Percentiles rank a stretch among this genome's conserved stretches.
Evolutionary conservation across 2,329 filamentous ascomycete genomes (phyloP).

Genomic region (Botrytis cinerea): DNA sequence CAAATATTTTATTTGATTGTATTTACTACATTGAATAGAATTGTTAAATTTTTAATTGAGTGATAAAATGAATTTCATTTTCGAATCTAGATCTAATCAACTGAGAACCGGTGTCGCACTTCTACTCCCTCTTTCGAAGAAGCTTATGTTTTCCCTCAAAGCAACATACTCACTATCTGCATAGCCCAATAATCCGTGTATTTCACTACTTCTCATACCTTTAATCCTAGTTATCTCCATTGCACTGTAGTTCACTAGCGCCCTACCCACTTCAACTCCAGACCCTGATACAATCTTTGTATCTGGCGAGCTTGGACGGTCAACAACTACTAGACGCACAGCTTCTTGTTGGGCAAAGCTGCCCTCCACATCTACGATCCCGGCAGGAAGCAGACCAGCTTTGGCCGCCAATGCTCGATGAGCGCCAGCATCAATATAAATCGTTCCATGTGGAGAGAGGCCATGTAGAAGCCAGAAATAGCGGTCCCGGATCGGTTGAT

Average conservation of each 20-base stretch:
- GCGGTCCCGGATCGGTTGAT: constrained; percentile 83
- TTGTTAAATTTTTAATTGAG: background rate
- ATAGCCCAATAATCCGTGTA: constrained; percentile 79
- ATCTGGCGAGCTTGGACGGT: constrained; percentile 48
- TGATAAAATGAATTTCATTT: background rate
- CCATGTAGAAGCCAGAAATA: constrained; percentile 98
- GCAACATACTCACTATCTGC: constrained; percentile 94
- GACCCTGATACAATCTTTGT: constrained; percentile 53
- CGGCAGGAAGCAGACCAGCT: constrained; percentile 84
- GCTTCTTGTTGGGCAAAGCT: constrained; percentile 90
- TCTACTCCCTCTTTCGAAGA: constrained; percentile 47
- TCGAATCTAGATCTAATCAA: background rate
- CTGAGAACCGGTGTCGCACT: constrained; percentile 25
- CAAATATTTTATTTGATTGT: background rate
- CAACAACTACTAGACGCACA: constrained; percentile 80
- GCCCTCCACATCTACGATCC: constrained; percentile 87
- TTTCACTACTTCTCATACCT: constrained; percentile 80
- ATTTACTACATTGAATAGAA: background rate
- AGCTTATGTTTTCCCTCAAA: constrained; percentile 81
- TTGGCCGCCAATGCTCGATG: constrained; percentile 78
- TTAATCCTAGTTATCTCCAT: constrained; percentile 81
- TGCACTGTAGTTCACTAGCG: constrained; percentile 90
- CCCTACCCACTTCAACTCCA: constrained; percentile 77
- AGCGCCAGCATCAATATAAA: constrained; percentile 93
- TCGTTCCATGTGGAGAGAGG: constrained; percentile 81